Evolutionary conservation across 305 asterid genomes (phyloP).

Genomic region (Fraxinus sp.): DNA sequence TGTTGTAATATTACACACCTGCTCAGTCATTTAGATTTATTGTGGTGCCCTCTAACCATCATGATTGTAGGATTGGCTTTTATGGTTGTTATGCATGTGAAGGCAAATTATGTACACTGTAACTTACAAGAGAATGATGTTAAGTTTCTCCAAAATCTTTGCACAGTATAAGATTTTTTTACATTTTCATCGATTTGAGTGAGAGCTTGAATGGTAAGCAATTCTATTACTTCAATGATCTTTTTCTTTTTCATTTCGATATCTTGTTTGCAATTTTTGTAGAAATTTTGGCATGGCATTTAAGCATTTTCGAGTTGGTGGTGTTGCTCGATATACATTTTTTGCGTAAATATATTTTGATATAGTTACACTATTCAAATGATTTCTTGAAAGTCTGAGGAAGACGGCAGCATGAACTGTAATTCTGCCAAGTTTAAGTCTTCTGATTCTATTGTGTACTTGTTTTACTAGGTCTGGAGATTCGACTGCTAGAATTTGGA

Average conservation of each 20-base stretch:
- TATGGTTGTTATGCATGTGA: neutral
- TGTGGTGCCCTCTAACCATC: neutral
- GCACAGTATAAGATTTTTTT: neutral
- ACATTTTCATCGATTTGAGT: neutral
- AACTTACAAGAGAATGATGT: slow-evolving; percentile 9
- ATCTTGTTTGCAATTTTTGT: neutral
- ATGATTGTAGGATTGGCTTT: neutral
- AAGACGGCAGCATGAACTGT: neutral
- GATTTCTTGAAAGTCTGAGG: neutral
- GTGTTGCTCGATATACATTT: neutral
- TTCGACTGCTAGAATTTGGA: slow-evolving; percentile 96
- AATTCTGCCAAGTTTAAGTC: neutral
- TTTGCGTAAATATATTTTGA: neutral
- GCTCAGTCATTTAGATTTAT: neutral
- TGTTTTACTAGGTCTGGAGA: slow-evolving; percentile 76
- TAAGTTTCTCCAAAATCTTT: slow-evolving; percentile 8
- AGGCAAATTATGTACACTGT: neutral
- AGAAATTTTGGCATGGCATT: neutral
- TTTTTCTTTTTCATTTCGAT: neutral
- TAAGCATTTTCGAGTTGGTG: neutral
- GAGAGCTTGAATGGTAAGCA: neutral
- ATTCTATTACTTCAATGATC: neutral
- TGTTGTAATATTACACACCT: neutral
- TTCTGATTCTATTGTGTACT: slow-evolving; percentile 11
- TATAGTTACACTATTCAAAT: neutral